Conservation (phyloP, 805 yeast genomes). For the Ascoidea asiatica region DNA sequence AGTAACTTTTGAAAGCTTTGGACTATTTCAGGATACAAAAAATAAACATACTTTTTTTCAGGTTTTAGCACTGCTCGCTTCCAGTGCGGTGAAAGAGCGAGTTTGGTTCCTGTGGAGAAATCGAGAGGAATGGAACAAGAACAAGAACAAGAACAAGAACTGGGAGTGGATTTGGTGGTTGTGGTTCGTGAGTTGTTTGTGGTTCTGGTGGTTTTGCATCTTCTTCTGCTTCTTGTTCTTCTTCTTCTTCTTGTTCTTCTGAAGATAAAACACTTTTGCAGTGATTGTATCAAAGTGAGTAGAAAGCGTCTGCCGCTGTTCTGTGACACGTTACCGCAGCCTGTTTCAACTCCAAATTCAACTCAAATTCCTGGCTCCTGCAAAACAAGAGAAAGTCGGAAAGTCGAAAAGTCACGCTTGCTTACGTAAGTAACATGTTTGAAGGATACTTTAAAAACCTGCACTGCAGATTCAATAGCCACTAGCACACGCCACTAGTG, state of each 20-base stretch:
- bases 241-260: background rate
- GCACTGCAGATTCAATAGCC: no score
- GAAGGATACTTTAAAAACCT: no score
- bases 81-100: background rate
- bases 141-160: background rate
- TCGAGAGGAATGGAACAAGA: background rate
- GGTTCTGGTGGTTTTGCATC: background rate
- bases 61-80: no score
- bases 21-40: background rate
- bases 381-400: background rate
- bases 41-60: no score
- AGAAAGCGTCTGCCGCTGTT: background rate
- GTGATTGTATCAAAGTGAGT: background rate
- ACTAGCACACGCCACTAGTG: no score
- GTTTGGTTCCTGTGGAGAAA: background rate
- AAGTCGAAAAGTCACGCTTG: background rate
- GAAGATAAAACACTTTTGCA: background rate
- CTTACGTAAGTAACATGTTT: no score
- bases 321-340: background rate
- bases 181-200: background rate
- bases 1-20: background rate
- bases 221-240: background rate
- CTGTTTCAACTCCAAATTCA: background rate
- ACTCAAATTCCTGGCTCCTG: background rate
- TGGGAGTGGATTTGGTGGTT: background rate